A percentile compares a stretch with the other conserved stretches of the same genome.
Evolutionary conservation across 371 early-diverging fungal species (phyloP).

Genomic region (Syncephalastrum sp.): DNA sequence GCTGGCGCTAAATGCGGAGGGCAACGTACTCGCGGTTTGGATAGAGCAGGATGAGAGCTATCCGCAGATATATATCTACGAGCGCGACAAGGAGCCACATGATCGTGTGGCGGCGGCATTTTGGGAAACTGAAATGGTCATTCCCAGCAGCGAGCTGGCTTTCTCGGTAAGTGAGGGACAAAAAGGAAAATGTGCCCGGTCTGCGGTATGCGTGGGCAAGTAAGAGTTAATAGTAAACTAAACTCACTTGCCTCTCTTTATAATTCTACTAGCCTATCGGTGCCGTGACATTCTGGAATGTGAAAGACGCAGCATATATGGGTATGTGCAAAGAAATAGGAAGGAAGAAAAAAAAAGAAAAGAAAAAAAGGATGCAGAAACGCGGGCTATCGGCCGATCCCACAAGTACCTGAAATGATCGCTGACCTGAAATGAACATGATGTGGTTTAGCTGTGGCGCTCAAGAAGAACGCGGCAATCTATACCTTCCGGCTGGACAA

Average conservation of each 20-base stretch:
- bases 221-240: no score
- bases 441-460: slow-evolving; percentile 4
- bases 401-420: no score
- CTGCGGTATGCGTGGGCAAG: no score
- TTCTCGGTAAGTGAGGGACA: no score
- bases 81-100: neutral
- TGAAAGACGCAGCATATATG: slow-evolving; percentile 8
- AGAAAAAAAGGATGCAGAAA: no score
- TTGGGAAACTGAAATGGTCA: no score
- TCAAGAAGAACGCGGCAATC: slow-evolving; percentile 9
- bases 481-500: slow-evolving; percentile 9
- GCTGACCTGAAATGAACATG: neutral
- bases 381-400: no score
- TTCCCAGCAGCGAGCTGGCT: no score
- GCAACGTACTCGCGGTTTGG: slow-evolving; percentile 6
- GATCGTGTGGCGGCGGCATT: no score
- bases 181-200: no score
- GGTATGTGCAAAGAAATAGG: neutral
- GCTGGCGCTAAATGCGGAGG: slow-evolving; percentile 1
- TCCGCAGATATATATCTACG: neutral
- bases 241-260: no score
- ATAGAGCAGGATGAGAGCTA: neutral
- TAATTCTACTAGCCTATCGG: slow-evolving; percentile 7
- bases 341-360: no score
- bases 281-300: slow-evolving; percentile 7